These are phyloP conservation scores for Marchantia paleacea DNA, from an alignment of 225 moss, liverwort and hornwort species.

Conservation along the genomic window DNA sequence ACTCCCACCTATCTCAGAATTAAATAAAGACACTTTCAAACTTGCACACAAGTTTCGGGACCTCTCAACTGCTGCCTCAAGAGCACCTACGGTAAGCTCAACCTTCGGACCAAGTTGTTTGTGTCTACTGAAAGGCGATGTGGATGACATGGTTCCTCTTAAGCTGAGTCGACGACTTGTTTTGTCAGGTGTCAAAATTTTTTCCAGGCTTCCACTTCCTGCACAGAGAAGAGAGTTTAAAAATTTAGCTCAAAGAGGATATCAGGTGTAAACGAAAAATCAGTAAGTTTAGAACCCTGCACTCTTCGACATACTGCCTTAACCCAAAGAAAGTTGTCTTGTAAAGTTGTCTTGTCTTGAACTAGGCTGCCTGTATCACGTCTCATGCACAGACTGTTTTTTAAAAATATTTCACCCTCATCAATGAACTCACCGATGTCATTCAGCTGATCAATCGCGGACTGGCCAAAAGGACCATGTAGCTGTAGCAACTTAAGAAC, in stretches of 20 bases:
- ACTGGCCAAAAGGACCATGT: conserved; percentile 83
- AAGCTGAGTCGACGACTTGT: conserved; percentile 42
- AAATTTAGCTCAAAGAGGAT: too few relatives aligned
- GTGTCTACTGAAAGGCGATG: conserved; percentile 39
- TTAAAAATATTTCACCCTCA: not conserved
- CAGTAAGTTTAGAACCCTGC: too few relatives aligned
- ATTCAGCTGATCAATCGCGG: conserved; percentile 93
- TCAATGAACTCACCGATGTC: conserved; percentile 59
- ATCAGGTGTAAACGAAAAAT: too few relatives aligned
- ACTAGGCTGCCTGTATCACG: not conserved
- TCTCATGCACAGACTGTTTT: not conserved
- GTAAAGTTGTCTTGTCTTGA: not conserved
- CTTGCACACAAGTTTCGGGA: conserved; percentile 60
- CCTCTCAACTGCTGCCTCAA: conserved; percentile 69
- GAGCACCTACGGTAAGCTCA: conserved; percentile 53
- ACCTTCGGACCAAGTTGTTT: conserved; percentile 31
- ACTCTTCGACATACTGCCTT: too few relatives aligned
- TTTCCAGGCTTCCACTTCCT: conserved; percentile 89
- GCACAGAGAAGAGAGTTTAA: conserved; percentile 11
- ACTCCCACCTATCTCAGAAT: conserved; percentile 4
- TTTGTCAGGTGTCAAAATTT: conserved; percentile 70
- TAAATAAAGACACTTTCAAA: conserved; percentile 51
- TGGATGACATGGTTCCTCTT: conserved; percentile 46
- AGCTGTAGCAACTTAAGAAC: conserved; percentile 77
- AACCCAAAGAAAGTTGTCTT: not conserved